Evolutionary conservation across 176 grass and related monocot genomes (phyloP).

Genomic region (Tuctoria greenei): DNA sequence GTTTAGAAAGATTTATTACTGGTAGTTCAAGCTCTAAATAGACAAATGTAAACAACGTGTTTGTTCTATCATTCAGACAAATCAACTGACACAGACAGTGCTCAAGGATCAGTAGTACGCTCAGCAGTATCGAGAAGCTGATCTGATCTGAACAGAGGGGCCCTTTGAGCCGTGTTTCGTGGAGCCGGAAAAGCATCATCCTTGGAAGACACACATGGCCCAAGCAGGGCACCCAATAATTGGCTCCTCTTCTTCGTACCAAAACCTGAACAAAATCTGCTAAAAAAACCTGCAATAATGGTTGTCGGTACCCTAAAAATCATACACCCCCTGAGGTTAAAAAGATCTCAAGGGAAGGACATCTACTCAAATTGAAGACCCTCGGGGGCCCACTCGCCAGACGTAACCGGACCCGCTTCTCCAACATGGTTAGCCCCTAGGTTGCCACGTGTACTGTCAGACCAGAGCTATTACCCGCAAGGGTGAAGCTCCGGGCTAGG

Average conservation of each 20-base stretch:
- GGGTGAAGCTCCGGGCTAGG: too few species aligned
- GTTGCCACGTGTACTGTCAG: too few species aligned
- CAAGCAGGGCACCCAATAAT: conserved; percentile 42
- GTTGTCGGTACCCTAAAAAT: too few species aligned
- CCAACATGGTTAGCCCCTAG: too few species aligned
- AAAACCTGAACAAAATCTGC: conserved; percentile 36
- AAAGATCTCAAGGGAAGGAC: too few species aligned
- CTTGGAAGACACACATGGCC: conserved; percentile 1
- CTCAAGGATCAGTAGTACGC: conserved; percentile 23
- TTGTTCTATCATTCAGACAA: not conserved
- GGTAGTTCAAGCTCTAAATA: not conserved
- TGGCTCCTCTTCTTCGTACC: conserved; percentile 2
- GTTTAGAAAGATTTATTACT: not conserved
- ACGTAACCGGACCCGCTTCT: too few species aligned
- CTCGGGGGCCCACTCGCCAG: too few species aligned
- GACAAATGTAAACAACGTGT: not conserved
- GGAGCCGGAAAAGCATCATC: conserved; percentile 25
- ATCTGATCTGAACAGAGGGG: conserved; percentile 38
- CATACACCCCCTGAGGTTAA: too few species aligned
- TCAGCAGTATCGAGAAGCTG: not conserved
- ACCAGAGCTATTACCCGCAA: too few species aligned
- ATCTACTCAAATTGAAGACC: too few species aligned
- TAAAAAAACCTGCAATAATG: conserved; percentile 28
- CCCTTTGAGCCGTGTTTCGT: conserved; percentile 20
- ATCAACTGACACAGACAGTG: not conserved